A percentile compares a stretch with the other conserved stretches of the same genome.
Evolutionary conservation across 768 basidiomycete species (phyloP).

Genomic region (Megacollybia marginata): DNA sequence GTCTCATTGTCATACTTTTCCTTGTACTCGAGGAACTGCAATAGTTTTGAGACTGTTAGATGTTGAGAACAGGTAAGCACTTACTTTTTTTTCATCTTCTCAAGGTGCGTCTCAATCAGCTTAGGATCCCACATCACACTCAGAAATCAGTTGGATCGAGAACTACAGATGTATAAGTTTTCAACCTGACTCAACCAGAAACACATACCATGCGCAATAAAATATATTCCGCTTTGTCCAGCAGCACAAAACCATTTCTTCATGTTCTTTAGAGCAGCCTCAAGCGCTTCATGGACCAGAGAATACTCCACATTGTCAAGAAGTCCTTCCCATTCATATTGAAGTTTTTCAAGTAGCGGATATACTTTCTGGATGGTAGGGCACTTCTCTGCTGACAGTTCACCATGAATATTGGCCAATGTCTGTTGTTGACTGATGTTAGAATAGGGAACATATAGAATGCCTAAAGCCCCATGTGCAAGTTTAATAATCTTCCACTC

Average conservation of each 20-base stretch:
- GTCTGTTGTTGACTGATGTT: slow-evolving; percentile 1
- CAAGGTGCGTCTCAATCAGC: too few species aligned
- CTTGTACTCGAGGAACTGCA: too few species aligned
- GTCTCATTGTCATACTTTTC: too few species aligned
- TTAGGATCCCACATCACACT: not conserved
- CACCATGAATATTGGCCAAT: slow-evolving; percentile 1
- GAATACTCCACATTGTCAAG: not conserved
- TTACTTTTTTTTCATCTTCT: too few species aligned
- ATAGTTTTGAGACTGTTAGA: too few species aligned
- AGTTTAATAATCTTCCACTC: slow-evolving; percentile 5
- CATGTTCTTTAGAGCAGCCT: not conserved
- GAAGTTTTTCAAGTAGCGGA: slow-evolving; percentile 7
- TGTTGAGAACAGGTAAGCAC: too few species aligned
- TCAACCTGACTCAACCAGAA: not conserved
- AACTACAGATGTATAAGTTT: not conserved
- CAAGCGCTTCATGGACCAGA: not conserved
- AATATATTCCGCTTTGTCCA: not conserved
- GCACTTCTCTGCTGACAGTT: slow-evolving; percentile 7
- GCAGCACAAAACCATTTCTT: not conserved
- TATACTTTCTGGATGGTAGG: too few species aligned
- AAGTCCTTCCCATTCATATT: slow-evolving; percentile 4
- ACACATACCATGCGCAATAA: not conserved
- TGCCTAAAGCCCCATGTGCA: not conserved
- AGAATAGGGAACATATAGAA: not conserved
- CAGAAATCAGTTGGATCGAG: not conserved